Evolutionary conservation across 305 asterid species (phyloP), one percentile per base, ranked within the genome.

Genomic region (Ajuga reptans): DNA sequence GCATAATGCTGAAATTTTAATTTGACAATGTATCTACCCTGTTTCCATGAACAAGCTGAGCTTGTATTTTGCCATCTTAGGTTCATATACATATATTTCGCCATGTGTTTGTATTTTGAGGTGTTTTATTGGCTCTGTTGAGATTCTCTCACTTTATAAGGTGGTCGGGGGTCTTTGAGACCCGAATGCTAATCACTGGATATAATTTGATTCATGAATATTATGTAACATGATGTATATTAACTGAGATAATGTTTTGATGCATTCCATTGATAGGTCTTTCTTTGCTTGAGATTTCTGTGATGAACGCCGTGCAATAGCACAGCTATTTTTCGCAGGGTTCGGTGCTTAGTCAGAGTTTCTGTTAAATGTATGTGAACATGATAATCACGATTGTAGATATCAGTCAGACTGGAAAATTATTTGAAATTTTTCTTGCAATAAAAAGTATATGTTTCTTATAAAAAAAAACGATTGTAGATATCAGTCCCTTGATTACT

Each of bases 401-500:
- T 51, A 54, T 61, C 64, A 34, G 69, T 31, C 57, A n/a, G n/a
- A n/a, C n/a, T n/a, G n/a, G n/a, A n/a, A n/a, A n/a, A n/a, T n/a
- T n/a, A n/a, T n/a, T n/a, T n/a, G n/a, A n/a, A n/a, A n/a, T n/a
- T n/a, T n/a, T n/a, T n/a, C n/a, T n/a, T n/a, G n/a, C n/a, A n/a
- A n/a, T n/a, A n/a, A n/a, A n/a, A n/a, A n/a, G n/a, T n/a, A n/a
- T n/a, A n/a, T n/a, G n/a, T n/a, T n/a, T n/a, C n/a, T n/a, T n/a
- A n/a, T n/a, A n/a, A n/a, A n/a, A n/a, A n/a, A n/a, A n/a, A n/a
- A 71, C 17, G 55, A 61, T 62, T 50, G 50, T 24, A 57, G 46
- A 41, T 51, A 54, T 61, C 64, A 34, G 69, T 31, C 57, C 65
- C 45, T 45, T 61, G 61, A 58, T 64, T 52, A 33, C 47, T 49